Evolutionary conservation across 345 rosid species (phyloP).

Genomic region (Kandelia obovata): DNA sequence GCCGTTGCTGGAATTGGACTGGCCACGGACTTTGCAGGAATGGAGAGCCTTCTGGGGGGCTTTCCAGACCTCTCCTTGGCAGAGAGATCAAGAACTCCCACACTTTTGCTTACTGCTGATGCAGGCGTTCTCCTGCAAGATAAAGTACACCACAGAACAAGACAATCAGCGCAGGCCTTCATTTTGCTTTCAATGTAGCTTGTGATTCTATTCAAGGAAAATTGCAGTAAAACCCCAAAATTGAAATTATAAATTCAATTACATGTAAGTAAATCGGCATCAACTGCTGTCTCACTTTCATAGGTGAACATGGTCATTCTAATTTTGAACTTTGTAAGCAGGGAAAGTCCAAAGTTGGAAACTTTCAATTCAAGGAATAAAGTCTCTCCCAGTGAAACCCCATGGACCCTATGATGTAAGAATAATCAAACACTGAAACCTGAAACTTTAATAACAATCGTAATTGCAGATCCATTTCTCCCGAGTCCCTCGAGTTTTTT

Average conservation of each 20-base stretch:
- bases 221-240: too few relatives aligned
- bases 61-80: conserved; percentile 63
- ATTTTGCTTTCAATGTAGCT: too few relatives aligned
- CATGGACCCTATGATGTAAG: too few relatives aligned
- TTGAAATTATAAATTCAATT: too few relatives aligned
- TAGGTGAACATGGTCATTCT: not conserved
- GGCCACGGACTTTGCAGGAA: conserved; percentile 51
- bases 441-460: not conserved
- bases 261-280: too few relatives aligned
- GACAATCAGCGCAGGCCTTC: not conserved
- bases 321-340: not conserved
- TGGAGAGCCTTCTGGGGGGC: conserved; percentile 85
- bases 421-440: not conserved
- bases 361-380: not conserved
- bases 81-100: conserved; percentile 66
- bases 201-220: too few relatives aligned
- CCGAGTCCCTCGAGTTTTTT: too few relatives aligned
- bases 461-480: too few relatives aligned
- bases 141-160: not conserved
- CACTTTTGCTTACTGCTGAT: conserved; percentile 67
- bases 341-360: not conserved
- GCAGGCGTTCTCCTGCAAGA: conserved; percentile 42
- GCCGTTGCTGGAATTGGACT: conserved; percentile 32
- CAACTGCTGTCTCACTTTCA: too few relatives aligned
- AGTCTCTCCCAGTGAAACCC: not conserved